phyloP scores from a whole-genome alignment of 1,284 basidiomycete genomes.

The Microbotryum lychnidis-dioicae region DNA sequence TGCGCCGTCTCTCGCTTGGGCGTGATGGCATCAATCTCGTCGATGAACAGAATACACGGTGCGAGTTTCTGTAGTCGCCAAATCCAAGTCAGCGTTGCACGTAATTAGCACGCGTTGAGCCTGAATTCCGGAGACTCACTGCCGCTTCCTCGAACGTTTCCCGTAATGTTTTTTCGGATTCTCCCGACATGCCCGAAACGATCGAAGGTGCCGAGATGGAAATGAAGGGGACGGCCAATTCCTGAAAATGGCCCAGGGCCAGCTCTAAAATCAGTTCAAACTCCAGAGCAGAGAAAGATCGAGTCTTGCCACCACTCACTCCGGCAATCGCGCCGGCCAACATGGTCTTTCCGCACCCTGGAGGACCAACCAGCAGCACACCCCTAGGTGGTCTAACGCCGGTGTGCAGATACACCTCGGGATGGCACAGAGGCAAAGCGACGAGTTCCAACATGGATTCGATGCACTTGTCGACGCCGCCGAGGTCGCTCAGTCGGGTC shows the following conservation, averaged over 20 bases:
- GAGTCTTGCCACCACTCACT: constrained; percentile 47
- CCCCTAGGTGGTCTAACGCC: constrained; percentile 88
- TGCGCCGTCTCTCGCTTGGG: constrained; percentile 95
- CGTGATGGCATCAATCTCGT: constrained; percentile 97
- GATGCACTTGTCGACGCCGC: constrained; percentile 74
- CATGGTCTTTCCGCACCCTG: constrained; percentile 92
- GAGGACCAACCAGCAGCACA: constrained; percentile 90
- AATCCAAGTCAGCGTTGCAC: not conserved
- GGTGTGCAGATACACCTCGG: constrained; percentile 87
- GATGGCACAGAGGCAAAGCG: constrained; percentile 87
- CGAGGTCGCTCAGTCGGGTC: constrained; percentile 62
- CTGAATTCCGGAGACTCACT: constrained; percentile 43
- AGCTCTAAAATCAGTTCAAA: not conserved
- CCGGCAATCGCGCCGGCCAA: constrained; percentile 88
- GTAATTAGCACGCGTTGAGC: not conserved
- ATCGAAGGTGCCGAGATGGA: constrained; percentile 87
- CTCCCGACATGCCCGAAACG: constrained; percentile 94
- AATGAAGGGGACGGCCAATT: constrained; percentile 85
- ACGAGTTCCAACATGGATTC: constrained; percentile 93
- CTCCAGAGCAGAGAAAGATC: too few species aligned
- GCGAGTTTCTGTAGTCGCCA: constrained; percentile 57
- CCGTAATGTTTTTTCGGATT: constrained; percentile 88
- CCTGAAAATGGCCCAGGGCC: constrained; percentile 48
- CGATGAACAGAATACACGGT: constrained; percentile 84
- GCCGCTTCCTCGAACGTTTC: constrained; percentile 96